Base-by-base conservation (phyloP, 169 alveolate genomes). In the Cryptosporidium ryanae region DNA sequence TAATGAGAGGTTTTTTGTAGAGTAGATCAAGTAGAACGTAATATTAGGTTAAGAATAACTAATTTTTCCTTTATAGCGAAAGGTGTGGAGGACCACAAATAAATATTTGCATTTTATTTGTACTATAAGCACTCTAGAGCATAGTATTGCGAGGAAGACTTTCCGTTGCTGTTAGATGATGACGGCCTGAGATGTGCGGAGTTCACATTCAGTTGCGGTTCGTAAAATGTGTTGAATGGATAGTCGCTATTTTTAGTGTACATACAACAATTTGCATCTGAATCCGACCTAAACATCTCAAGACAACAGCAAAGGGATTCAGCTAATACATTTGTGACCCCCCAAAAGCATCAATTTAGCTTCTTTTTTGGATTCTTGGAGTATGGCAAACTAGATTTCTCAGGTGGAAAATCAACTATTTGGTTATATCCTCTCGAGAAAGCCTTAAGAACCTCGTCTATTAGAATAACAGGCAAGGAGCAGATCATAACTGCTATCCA, bases 381-480 rank as follows among this genome's bases (percentile, higher is more conserved):
- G 44, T 18, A 23, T 15, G 44, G 29, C 44, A 48, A 61, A 38
- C 2, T 15, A 34, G 64, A 1, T 12, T 61, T 43, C n/a, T 76
- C 82, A 17, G 3, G 52, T 21, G 71, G 87, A 63, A 76, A 76
- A 50, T 76, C 87, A 23, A 76, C 71, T 38, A 76, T 55, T 55
- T 61, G 68, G 44, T 76, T 55, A 76, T 76, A 76, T 2, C 87
- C 87, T 91, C 98, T 95, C 17, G 98, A 97, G 81, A 97, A 82
- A 81, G 94, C 84, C 89, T 98, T 98, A 52, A 98, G 96, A 15
- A 96, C 66, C 82, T 98, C 99, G 90, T 98, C 99, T 38, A 98
- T 93, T 54, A 98, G 46, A 31, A 97, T 94, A 25, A 98, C 99
- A n/a, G 99, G 99, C 65, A 94, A 90, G 10, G 99, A 96, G 93